Conservation (phyloP, 2,329 filamentous ascomycete genomes). For the Clonostachys rosea region DNA sequence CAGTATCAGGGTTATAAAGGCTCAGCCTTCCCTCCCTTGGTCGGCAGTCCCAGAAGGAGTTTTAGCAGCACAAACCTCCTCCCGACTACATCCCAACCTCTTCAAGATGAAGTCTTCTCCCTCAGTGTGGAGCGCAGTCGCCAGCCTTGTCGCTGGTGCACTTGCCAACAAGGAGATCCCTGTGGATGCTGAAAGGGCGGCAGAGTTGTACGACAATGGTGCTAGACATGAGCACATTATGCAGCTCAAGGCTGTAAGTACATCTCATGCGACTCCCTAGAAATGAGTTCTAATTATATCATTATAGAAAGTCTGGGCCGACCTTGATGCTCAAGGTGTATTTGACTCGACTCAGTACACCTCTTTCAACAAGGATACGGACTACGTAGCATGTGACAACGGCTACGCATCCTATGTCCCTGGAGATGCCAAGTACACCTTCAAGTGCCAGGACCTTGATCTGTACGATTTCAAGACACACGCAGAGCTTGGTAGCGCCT, state of each 20-base stretch:
- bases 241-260: conserved; percentile 6
- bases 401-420: conserved; percentile 11
- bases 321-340: conserved; percentile 9
- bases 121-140: too few relatives aligned
- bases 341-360: conserved; percentile 12
- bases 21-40: too few relatives aligned
- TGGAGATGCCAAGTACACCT: conserved; percentile 10
- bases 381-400: conserved; percentile 13
- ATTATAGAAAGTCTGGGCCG: conserved; percentile 5
- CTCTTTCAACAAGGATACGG: conserved; percentile 11
- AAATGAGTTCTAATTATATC: neutral
- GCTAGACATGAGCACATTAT: conserved; percentile 9
- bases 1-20: too few relatives aligned
- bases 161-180: conserved; percentile 5
- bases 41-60: too few relatives aligned
- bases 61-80: too few relatives aligned
- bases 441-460: conserved; percentile 28
- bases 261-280: neutral
- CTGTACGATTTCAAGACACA: conserved; percentile 49
- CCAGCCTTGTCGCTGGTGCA: too few relatives aligned
- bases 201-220: conserved; percentile 12
- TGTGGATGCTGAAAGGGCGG: conserved; percentile 4
- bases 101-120: too few relatives aligned
- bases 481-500: conserved; percentile 37
- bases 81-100: too few relatives aligned